Evolutionary conservation across 1,139 yeast species (phyloP).

Genomic region (Martiniozyma asiatica): DNA sequence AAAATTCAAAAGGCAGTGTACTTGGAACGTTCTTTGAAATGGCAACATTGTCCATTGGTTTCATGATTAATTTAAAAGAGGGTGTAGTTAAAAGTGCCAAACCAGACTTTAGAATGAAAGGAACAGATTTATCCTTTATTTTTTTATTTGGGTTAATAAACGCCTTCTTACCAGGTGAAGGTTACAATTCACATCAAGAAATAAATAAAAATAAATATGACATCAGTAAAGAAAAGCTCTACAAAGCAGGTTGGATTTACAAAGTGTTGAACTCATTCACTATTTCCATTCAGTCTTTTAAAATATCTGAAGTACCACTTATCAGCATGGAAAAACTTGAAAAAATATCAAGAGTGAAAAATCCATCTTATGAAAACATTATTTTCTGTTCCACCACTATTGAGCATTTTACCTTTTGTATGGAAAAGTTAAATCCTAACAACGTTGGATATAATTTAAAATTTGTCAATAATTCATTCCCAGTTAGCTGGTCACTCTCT

Average conservation of each 20-base stretch:
- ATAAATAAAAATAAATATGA: too few species aligned
- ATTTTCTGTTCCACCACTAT: constrained; percentile 21
- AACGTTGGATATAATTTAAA: constrained; percentile 52
- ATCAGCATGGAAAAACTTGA: constrained; percentile 5
- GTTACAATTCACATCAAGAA: too few species aligned
- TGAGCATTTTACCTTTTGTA: constrained; percentile 24
- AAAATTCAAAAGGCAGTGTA: too few species aligned
- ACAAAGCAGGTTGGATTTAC: constrained; percentile 8
- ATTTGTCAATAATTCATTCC: constrained; percentile 40
- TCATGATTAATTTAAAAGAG: constrained; percentile 13
- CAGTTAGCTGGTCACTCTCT: constrained; percentile 38
- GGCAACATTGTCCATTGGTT: constrained; percentile 7
- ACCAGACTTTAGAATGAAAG: constrained; percentile 13
- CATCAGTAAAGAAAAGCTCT: constrained; percentile 4
- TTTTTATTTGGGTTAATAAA: constrained; percentile 11
- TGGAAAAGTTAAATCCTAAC: constrained; percentile 24
- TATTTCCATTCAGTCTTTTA: constrained; percentile 10
- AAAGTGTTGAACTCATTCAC: constrained; percentile 11
- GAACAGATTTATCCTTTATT: constrained; percentile 15
- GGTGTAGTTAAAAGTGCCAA: constrained; percentile 17
- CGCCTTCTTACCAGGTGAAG: too few species aligned
- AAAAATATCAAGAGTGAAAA: constrained; percentile 1
- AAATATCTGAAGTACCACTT: constrained; percentile 14
- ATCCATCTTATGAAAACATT: constrained; percentile 16
- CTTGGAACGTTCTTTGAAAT: constrained; percentile 8